Percentiles rank a stretch among this genome's conserved stretches.
These are phyloP conservation scores for Acacia confusa DNA, from an alignment of 306 rosid species.

Conservation along the genomic window DNA sequence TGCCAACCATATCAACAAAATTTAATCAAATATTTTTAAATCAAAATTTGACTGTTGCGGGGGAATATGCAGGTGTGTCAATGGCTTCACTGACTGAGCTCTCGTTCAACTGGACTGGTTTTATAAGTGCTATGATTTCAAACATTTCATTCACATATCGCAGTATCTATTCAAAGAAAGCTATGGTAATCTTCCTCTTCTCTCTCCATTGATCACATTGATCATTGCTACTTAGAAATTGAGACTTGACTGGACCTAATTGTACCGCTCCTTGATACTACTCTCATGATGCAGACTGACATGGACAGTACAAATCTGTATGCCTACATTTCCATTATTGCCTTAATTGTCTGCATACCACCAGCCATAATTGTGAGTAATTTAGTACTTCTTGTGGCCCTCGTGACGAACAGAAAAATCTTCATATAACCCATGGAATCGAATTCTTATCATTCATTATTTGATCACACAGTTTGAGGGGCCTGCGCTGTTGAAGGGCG, in stretches of 20 bases:
- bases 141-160: constrained; percentile 91
- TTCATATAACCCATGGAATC: not conserved
- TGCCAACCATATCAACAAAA: not conserved
- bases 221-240: not conserved
- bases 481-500: constrained; percentile 70
- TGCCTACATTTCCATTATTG: constrained; percentile 93
- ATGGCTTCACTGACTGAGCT: constrained; percentile 97
- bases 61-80: constrained; percentile 69
- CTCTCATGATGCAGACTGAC: constrained; percentile 68
- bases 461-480: constrained; percentile 68
- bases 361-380: constrained; percentile 86
- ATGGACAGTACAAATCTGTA: constrained; percentile 94
- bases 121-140: constrained; percentile 92
- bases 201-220: constrained; percentile 11
- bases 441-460: constrained; percentile 18
- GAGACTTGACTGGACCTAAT: not conserved
- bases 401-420: not conserved
- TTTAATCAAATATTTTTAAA: not conserved
- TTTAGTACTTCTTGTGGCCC: not conserved
- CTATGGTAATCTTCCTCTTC: constrained; percentile 63
- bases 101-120: constrained; percentile 92
- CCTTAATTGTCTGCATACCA: constrained; percentile 85
- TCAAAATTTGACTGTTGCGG: not conserved
- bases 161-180: constrained; percentile 95
- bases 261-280: not conserved